These are phyloP conservation scores for Xylariaceae sp. DNA, from an alignment of 2,329 filamentous ascomycete species.

Conservation along the genomic window DNA sequence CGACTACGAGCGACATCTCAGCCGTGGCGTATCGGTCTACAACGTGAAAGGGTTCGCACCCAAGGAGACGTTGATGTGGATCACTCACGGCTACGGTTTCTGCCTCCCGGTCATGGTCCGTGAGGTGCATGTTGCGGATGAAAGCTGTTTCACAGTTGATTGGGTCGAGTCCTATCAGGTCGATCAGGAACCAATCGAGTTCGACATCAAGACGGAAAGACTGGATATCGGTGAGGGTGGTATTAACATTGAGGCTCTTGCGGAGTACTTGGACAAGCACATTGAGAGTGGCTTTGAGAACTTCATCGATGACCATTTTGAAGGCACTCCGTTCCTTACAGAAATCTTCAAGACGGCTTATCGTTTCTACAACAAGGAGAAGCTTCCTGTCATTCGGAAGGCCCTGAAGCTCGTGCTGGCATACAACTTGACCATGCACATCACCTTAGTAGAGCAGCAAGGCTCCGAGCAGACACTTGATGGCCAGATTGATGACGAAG, in stretches of 20 bases:
- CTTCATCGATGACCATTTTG: conserved; percentile 94
- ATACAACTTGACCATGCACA: conserved; percentile 91
- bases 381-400: conserved; percentile 87
- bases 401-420: conserved; percentile 91
- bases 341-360: conserved; percentile 96
- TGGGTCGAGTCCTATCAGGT: conserved; percentile 79
- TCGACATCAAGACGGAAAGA: conserved; percentile 82
- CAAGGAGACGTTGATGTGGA: conserved; percentile 73
- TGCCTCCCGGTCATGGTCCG: conserved; percentile 89
- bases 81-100: conserved; percentile 94
- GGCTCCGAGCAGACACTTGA: conserved; percentile 73
- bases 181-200: conserved; percentile 69
- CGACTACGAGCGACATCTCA: conserved; percentile 88
- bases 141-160: conserved; percentile 88
- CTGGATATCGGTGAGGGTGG: conserved; percentile 87
- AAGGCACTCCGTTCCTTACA: conserved; percentile 90
- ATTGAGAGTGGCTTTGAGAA: conserved; percentile 88
- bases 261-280: conserved; percentile 92
- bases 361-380: conserved; percentile 85
- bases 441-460: conserved; percentile 89
- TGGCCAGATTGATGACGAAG: conserved; percentile 80
- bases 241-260: conserved; percentile 73
- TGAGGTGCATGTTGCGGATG: conserved; percentile 87
- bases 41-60: conserved; percentile 84
- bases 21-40: conserved; percentile 81